Percentiles rank a stretch among this genome's conserved stretches.
These are phyloP conservation scores for Lentinus tigrinus DNA, from an alignment of 768 basidiomycete genomes.

Conservation along the genomic window DNA sequence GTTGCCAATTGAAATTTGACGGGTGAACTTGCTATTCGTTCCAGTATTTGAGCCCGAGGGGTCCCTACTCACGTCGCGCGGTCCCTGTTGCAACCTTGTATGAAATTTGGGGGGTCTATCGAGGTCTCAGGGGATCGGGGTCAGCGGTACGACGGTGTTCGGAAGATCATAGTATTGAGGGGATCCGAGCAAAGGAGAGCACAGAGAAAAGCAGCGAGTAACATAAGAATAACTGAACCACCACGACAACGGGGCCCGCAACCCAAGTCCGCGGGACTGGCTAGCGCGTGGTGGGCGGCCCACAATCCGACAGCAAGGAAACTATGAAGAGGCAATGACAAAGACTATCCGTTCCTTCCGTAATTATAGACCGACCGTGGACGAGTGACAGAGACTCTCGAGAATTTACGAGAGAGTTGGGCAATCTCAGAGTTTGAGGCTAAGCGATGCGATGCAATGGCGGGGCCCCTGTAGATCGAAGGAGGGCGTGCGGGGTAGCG, in stretches of 20 bases:
- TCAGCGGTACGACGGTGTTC: neutral
- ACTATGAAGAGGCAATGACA: slow-evolving; percentile 16
- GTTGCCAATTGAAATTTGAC: neutral
- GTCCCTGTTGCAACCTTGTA: too few species aligned
- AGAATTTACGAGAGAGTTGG: slow-evolving; percentile 3
- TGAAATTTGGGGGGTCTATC: neutral
- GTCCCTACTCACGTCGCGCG: neutral
- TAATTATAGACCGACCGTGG: neutral
- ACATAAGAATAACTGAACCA: slow-evolving; percentile 9
- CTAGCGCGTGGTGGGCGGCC: neutral
- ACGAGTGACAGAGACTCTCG: neutral
- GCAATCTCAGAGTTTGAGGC: slow-evolving; percentile 5
- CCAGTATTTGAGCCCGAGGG: neutral
- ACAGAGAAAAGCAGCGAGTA: neutral
- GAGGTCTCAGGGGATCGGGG: neutral
- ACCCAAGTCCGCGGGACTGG: slow-evolving; percentile 8
- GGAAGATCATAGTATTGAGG: neutral
- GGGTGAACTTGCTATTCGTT: neutral
- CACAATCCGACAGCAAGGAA: slow-evolving; percentile 14
- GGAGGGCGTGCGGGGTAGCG: neutral
- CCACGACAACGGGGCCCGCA: slow-evolving; percentile 2
- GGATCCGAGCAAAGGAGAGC: neutral
- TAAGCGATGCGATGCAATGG: neutral
- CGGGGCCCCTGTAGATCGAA: neutral
- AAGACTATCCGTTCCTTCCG: slow-evolving; percentile 14